Evolutionary conservation across 2,329 filamentous ascomycete genomes (phyloP), one percentile per base, ranked within the genome.

Genomic region (Harringtonia lauricola): DNA sequence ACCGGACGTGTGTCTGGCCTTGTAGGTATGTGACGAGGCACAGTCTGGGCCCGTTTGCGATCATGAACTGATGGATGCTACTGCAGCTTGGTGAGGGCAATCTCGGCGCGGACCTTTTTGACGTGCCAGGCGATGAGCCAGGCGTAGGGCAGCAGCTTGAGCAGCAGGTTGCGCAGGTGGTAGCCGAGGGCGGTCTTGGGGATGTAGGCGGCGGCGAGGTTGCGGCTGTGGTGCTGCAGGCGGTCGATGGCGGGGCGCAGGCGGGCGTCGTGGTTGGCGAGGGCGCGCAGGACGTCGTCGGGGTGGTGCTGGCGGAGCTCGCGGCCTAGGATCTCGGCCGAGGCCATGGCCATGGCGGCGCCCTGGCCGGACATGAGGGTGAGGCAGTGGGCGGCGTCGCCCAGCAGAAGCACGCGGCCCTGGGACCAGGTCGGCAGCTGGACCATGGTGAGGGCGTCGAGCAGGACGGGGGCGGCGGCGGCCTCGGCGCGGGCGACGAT

Each of bases 391-490:
- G 39, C 39, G 14, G 39, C 30, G 31, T 41, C 39, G 30, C 39
- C 30, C 19, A 41, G 19, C 30, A 41, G 19, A 9, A 35, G 15
- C 12, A 35, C 39, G 19, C 36, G 36, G 19, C 36, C 36, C 36
- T 37, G 36, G 5, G 36, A 37, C 36, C 36, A 37, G n/a, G 38
- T 40, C 24, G 26, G 38, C 26, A 40, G 26, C 28, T 40, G 19
- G 8, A 40, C 38, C 38, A 30, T 30, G 15, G 26, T 40, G 15
- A 33, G 26, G 14, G 24, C 18, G 38, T 40, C 67, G 13, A 72
- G 57, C 31, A 71, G 61, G 49, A 61, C 64, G 57, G 61, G 61
- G 30, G 14, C 14, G 41, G 33, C 37, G 39, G 44, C 35, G 39
- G 38, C n/a, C 39, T 37, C 22, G 34, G 18, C n/a, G 21, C 59